phyloP scores from a whole-genome alignment of 805 yeast species.

The Metschnikowia lochheadii region DNA sequence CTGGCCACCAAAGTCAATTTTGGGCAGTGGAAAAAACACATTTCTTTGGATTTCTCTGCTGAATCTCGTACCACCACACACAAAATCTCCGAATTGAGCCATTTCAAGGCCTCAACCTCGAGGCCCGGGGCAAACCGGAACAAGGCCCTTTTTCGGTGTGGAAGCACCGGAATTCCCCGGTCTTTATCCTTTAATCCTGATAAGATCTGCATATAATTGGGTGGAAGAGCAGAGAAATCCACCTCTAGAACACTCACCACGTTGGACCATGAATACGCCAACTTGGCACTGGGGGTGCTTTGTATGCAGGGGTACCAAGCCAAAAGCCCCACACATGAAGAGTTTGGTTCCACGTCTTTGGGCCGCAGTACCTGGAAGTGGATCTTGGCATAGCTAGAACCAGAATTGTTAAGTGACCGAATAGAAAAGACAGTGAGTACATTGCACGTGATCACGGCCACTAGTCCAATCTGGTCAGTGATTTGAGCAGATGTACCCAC shows the following conservation, averaged over 20 bases:
- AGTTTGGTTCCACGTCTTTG: constrained; percentile 17
- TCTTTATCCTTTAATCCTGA: constrained; percentile 37
- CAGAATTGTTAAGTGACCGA: constrained; percentile 38
- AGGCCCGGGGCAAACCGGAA: constrained; percentile 19
- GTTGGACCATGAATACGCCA: constrained; percentile 72
- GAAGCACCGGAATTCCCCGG: constrained; percentile 28
- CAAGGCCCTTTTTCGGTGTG: constrained; percentile 22
- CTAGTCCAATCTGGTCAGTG: constrained; percentile 54
- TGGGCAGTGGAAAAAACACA: constrained; percentile 10
- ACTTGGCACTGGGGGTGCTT: constrained; percentile 28
- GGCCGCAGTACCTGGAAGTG: constrained; percentile 54
- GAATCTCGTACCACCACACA: constrained; percentile 18
- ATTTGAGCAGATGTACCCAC: constrained; percentile 51
- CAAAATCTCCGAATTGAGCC: constrained; percentile 41
- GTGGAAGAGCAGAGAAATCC: constrained; percentile 31
- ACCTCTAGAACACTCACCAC: constrained; percentile 54
- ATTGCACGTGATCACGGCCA: constrained; percentile 55
- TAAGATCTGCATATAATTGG: constrained; percentile 23
- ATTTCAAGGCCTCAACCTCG: constrained; percentile 46
- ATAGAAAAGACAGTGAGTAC: constrained; percentile 53
- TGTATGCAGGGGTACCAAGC: constrained; percentile 59
- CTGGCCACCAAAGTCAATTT: constrained; percentile 12
- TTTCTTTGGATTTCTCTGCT: background rate
- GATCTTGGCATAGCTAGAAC: constrained; percentile 30
- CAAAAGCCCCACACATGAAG: constrained; percentile 17